These are phyloP conservation scores for Diaporthe helianthi DNA, from an alignment of 2,329 filamentous ascomycete genomes.

Conservation along the genomic window DNA sequence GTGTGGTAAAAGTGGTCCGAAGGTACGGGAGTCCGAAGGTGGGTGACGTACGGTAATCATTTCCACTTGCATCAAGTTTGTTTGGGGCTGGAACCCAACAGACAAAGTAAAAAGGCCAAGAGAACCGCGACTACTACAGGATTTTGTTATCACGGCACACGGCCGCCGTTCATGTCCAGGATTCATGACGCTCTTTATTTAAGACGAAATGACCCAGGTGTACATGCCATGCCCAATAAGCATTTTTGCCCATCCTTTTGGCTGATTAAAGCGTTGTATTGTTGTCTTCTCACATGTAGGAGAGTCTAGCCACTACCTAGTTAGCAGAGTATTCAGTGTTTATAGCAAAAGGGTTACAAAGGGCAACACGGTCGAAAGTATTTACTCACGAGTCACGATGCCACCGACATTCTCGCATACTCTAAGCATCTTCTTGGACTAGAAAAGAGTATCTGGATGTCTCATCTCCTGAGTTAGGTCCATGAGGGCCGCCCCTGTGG, in stretches of 20 bases:
- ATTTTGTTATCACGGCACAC: not conserved
- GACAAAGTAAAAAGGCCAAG: not conserved
- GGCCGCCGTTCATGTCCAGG: not conserved
- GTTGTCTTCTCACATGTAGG: not conserved
- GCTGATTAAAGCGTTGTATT: too few relatives aligned
- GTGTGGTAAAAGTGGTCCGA: too few relatives aligned
- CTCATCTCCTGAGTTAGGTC: not conserved
- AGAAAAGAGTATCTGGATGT: not conserved
- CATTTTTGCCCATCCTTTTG: not conserved
- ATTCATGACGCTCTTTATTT: not conserved
- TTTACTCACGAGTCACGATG: not conserved
- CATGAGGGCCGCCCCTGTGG: not conserved
- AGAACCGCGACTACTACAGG: not conserved
- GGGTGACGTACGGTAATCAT: too few relatives aligned
- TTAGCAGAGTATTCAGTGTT: not conserved
- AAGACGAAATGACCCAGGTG: not conserved
- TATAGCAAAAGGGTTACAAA: not conserved
- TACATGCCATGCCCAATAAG: not conserved
- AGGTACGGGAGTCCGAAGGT: too few relatives aligned
- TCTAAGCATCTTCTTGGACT: not conserved
- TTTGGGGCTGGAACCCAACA: constrained; percentile 2
- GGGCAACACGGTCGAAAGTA: not conserved
- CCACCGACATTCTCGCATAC: not conserved
- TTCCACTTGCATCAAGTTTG: not conserved
- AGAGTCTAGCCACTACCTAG: too few relatives aligned